Percentiles rank a stretch among this genome's conserved stretches.
These are phyloP conservation scores for Coniochaeta prunicola DNA, from an alignment of 2,329 filamentous ascomycete genomes.

Conservation along the genomic window DNA sequence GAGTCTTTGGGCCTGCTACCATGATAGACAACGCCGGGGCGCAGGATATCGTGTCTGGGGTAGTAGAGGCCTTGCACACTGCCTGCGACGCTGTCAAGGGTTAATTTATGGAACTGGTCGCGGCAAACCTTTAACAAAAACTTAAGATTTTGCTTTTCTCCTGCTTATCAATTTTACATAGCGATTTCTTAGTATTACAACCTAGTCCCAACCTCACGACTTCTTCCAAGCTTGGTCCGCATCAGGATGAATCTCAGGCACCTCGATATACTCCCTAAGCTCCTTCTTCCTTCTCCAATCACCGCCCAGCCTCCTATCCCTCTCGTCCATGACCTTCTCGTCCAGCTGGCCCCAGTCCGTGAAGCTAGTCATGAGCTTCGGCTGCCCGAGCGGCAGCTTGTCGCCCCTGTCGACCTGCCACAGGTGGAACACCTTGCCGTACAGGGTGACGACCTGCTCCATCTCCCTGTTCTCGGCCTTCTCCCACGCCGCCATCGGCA, in stretches of 20 bases:
- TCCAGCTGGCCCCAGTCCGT: conserved; percentile 41
- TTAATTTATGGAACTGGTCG: background rate
- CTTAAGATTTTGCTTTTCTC: background rate
- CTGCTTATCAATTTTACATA: no score
- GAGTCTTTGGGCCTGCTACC: conserved; percentile 12
- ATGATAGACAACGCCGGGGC: conserved; percentile 5
- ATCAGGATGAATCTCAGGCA: conserved; percentile 32
- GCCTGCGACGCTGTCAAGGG: background rate
- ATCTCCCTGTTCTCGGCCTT: conserved; percentile 72
- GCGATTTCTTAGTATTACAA: no score
- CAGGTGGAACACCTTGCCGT: conserved; percentile 79
- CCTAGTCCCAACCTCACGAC: background rate
- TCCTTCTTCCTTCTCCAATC: conserved; percentile 38
- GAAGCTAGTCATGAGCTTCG: conserved; percentile 48
- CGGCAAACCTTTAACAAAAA: background rate
- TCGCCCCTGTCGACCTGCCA: conserved; percentile 80
- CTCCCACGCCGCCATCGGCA: conserved; percentile 63
- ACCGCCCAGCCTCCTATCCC: conserved; percentile 37
- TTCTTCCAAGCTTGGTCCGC: conserved; percentile 15
- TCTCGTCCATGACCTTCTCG: conserved; percentile 30
- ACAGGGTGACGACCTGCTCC: conserved; percentile 65
- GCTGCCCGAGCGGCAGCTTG: conserved; percentile 41
- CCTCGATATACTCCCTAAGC: conserved; percentile 31
- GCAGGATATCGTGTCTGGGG: conserved; percentile 1
- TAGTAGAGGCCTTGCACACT: conserved; percentile 5